Conservation (phyloP, 371 early-diverging fungal genomes). For the Lichtheimia hyalospora region DNA sequence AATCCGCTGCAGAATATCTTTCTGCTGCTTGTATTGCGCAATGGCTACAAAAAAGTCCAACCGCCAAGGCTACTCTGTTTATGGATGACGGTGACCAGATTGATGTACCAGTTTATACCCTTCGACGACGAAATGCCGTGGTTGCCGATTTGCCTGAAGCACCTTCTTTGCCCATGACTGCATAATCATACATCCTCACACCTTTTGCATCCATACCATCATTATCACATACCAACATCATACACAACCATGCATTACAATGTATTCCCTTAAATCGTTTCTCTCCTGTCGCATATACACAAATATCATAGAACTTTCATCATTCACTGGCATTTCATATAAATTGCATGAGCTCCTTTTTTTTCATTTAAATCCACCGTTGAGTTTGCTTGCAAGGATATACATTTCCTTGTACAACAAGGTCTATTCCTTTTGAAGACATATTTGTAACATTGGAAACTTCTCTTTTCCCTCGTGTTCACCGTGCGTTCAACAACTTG, state of each 20-base stretch:
- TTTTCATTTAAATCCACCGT: too few relatives aligned
- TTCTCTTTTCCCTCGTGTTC: too few relatives aligned
- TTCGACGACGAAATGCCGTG: conserved; percentile 46
- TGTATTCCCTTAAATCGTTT: too few relatives aligned
- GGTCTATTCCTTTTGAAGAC: too few relatives aligned
- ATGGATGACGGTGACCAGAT: conserved; percentile 34
- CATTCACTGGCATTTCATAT: too few relatives aligned
- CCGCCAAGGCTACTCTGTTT: conserved; percentile 34
- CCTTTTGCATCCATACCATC: background rate
- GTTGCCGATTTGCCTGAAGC: conserved; percentile 47
- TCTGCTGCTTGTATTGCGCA: conserved; percentile 34
- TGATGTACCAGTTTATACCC: conserved; percentile 39
- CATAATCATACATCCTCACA: conserved; percentile 1
- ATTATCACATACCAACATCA: background rate
- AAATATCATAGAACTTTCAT: too few relatives aligned
- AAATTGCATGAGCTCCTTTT: too few relatives aligned
- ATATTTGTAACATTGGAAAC: too few relatives aligned
- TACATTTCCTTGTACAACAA: too few relatives aligned
- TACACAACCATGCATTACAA: background rate
- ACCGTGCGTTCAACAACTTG: too few relatives aligned
- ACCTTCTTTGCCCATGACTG: conserved; percentile 21
- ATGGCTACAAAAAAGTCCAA: conserved; percentile 43
- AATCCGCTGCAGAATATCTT: conserved; percentile 24
- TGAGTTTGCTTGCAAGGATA: too few relatives aligned
- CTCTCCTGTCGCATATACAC: too few relatives aligned